Base-by-base conservation (phyloP, 306 rosid genomes). In the Vigna nakashimae region DNA sequence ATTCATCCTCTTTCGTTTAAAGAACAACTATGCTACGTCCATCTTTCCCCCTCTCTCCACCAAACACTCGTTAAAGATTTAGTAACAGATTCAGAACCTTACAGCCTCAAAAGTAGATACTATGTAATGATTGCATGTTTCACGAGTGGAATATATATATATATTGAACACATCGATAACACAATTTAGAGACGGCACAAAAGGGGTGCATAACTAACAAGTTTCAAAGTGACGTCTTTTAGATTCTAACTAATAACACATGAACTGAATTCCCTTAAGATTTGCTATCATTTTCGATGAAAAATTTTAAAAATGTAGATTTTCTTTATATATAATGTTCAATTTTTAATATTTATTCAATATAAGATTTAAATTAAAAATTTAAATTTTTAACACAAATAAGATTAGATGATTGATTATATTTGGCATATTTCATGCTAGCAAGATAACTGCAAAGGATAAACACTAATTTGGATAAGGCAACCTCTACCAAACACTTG, bases 401-500 rank as follows among this genome's bases (percentile, higher is more conserved):
- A 28, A 28, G 4, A 30, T 3, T 30, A 30, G 4, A 30, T 30
- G 34, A 30, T 2, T 30, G 2, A 30, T 34, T 63, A 10, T 60
- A 60, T 62, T 16, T 45, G 13, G 5, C 11, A 28, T 58, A 1
- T 8, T 11, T 11, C 16, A 57, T 14, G 16, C 16, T 32, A 62
- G 12, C 24, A 62, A 30, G 32, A 28, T 3, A 28, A 28, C 28
- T 0, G 28, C 28, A 24, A 2, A 24, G 2, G 28, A 24, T 24
- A 24, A 24, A 24, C 28, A 24, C 22, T 20, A 67, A 34, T 34
- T 34, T 34, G 36, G 48, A 49, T 17, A 26, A 17, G 36, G 38
- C 63, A 30, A 48, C 67, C 18, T 58, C 40, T 40, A 74, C 57
- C 57, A 36, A 32, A 34, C 40, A 56, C 36, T 68, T 53, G 53